Base-by-base conservation (phyloP, 371 early-diverging fungal species). In the Zychaea mexicana region DNA sequence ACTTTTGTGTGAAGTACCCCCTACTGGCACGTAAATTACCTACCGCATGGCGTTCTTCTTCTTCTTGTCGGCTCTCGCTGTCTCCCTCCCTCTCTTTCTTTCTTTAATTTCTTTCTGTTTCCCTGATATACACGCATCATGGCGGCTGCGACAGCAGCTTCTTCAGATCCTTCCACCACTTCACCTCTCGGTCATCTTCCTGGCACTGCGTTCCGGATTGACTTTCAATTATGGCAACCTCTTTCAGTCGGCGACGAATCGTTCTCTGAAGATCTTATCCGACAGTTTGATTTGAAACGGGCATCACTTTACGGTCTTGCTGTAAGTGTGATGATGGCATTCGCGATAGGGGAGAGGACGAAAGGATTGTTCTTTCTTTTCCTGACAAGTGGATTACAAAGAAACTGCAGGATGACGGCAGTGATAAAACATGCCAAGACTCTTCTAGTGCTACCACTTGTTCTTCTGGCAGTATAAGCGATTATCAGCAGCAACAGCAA, bases 201-300 rank as follows among this genome's bases (percentile, higher is more conserved):
- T 24, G 19, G 7, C 22, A 3, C 45, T 5, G 2, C 55, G 4
- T 33, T 55, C 31, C 4, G 4, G 17, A 55, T 52, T 52, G 52
- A 61, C 36, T 55, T 55, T 55, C 30, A 62, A 10, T 33, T 45
- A 9, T 62, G 62, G 62, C 27, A 26, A 28, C 42, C 54, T 39
- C 42, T 53, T 1, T 36, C 31, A 24, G 26, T 39, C 12, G 42
- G 45, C 38, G 45, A 53, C 9, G n/a, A n/a, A n/a, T 62, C 62
- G 21, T 62, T 62, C 27, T 62, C 56, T 17, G 46, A 62, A 30
- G 56, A 55, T 38, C 55, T 62, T 19, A 62, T 62, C 26, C 33
- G 55, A 55, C 62, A 62, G 28, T 62, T 62, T 56, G 62, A 62
- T 53, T 49, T 46, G 17, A 62, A 52, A 31, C 53, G 56, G 9